Evolutionary conservation across 352 stramenopile species (phyloP).

Genomic region (Phytophthora capsici): DNA sequence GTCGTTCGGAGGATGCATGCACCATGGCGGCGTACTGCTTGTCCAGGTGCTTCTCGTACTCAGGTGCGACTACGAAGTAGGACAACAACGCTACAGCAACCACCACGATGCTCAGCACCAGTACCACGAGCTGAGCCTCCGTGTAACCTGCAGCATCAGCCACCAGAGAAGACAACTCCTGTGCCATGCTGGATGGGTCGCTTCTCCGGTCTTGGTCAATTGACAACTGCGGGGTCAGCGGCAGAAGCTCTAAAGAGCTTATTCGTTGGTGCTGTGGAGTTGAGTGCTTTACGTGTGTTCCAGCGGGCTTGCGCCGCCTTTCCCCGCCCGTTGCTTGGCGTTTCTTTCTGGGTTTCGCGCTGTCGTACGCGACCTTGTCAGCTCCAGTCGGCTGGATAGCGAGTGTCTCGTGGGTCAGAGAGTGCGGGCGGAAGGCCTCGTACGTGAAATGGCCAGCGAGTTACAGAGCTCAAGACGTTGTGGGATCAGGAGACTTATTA

Average conservation of each 20-base stretch:
- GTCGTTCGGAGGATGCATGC: constrained; percentile 36
- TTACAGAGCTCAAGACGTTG: constrained; percentile 2
- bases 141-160: constrained; percentile 32
- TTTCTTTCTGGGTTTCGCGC: constrained; percentile 35
- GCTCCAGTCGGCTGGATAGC: neutral
- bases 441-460: neutral
- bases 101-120: constrained; percentile 61
- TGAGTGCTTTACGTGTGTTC: constrained; percentile 14
- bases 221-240: constrained; percentile 25
- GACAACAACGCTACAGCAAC: constrained; percentile 70
- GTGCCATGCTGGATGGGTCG: constrained; percentile 11
- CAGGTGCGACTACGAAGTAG: constrained; percentile 80
- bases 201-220: constrained; percentile 10
- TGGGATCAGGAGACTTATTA: constrained; percentile 1
- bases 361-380: constrained; percentile 1
- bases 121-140: constrained; percentile 60
- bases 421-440: neutral
- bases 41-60: constrained; percentile 77
- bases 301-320: constrained; percentile 30
- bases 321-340: constrained; percentile 35
- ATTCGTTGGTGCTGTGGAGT: no score
- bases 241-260: neutral
- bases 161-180: constrained; percentile 27
- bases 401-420: constrained; percentile 3
- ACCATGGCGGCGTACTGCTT: constrained; percentile 58